Evolutionary conservation across 129 eudicot genomes (phyloP).

Genomic region (Cynara cardunculus): DNA sequence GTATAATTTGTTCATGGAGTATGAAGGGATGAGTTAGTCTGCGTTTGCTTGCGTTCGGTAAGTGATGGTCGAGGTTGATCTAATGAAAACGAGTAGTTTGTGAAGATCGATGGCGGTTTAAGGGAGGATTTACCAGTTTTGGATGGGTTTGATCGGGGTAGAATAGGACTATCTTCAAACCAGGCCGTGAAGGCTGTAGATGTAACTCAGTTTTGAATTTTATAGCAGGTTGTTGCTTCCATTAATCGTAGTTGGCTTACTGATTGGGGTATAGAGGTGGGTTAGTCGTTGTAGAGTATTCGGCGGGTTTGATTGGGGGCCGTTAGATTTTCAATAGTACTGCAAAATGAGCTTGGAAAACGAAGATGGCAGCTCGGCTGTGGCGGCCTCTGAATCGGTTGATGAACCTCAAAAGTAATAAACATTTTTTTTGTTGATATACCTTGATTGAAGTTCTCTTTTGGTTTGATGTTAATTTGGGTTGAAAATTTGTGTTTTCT

Average conservation of each 20-base stretch:
- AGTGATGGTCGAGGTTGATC: slow-evolving; percentile 23
- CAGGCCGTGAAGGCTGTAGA: slow-evolving; percentile 5
- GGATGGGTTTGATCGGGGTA: neutral
- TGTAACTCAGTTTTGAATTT: slow-evolving; percentile 2
- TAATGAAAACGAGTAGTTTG: slow-evolving; percentile 3
- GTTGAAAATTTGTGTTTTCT: neutral
- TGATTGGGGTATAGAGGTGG: slow-evolving; percentile 8
- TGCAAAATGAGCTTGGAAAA: slow-evolving; percentile 65
- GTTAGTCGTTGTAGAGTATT: neutral
- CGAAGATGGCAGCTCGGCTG: slow-evolving; percentile 47
- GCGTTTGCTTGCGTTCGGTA: neutral
- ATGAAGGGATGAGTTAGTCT: neutral
- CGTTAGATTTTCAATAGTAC: slow-evolving; percentile 16
- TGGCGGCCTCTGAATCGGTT: slow-evolving; percentile 28
- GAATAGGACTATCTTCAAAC: slow-evolving; percentile 10
- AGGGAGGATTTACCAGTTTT: slow-evolving; percentile 9
- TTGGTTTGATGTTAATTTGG: neutral
- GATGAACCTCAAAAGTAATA: slow-evolving; percentile 43
- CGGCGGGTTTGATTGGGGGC: slow-evolving; percentile 7
- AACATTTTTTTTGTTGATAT: slow-evolving; percentile 5
- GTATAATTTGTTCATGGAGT: slow-evolving; percentile 12
- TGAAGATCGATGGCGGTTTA: slow-evolving; percentile 16
- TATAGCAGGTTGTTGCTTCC: slow-evolving; percentile 6
- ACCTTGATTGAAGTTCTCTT: neutral
- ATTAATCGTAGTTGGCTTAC: neutral